phyloP scores from a whole-genome alignment of 192 early-diverging fungal species.

The Geranomyces michiganensis region DNA sequence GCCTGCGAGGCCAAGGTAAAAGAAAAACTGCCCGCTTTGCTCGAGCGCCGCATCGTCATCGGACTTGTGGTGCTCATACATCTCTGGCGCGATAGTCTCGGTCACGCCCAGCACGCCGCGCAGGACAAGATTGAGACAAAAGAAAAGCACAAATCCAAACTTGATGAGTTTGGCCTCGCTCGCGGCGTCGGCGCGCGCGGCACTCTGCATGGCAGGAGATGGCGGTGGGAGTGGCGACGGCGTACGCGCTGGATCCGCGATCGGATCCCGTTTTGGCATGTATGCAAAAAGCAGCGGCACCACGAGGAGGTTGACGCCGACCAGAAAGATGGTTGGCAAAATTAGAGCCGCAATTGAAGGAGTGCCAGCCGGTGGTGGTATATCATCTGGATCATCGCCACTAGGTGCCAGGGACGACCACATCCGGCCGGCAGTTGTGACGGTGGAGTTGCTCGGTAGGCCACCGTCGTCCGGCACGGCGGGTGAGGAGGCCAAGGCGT shows the following conservation, averaged over 20 bases:
- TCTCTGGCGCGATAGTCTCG: conserved; percentile 37
- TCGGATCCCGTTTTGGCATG: conserved; percentile 31
- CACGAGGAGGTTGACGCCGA: conserved; percentile 8
- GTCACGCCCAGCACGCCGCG: conserved; percentile 40
- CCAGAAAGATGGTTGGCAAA: conserved; percentile 20
- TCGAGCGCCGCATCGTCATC: conserved; percentile 13
- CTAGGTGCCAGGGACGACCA: conserved; percentile 1
- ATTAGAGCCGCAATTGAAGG: conserved; percentile 1
- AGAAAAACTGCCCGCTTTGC: conserved; percentile 34
- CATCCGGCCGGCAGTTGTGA: not conserved
- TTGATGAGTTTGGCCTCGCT: conserved; percentile 10
- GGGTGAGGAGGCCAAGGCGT: not conserved
- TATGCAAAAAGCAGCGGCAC: conserved; percentile 10
- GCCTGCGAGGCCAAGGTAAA: conserved; percentile 31
- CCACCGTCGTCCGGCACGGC: not conserved
- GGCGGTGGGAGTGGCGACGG: not conserved
- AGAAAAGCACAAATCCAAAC: conserved; percentile 33
- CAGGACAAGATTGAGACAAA: conserved; percentile 38
- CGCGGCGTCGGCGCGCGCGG: not conserved
- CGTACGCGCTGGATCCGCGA: not conserved
- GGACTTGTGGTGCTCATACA: conserved; percentile 27
- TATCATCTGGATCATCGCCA: conserved; percentile 6
- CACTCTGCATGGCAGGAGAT: not conserved
- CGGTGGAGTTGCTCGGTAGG: not conserved
- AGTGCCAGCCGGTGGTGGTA: not conserved